Evolutionary conservation across 768 basidiomycete genomes (phyloP), one percentile per base, ranked within the genome.

Genomic region (Podaxis sp.): DNA sequence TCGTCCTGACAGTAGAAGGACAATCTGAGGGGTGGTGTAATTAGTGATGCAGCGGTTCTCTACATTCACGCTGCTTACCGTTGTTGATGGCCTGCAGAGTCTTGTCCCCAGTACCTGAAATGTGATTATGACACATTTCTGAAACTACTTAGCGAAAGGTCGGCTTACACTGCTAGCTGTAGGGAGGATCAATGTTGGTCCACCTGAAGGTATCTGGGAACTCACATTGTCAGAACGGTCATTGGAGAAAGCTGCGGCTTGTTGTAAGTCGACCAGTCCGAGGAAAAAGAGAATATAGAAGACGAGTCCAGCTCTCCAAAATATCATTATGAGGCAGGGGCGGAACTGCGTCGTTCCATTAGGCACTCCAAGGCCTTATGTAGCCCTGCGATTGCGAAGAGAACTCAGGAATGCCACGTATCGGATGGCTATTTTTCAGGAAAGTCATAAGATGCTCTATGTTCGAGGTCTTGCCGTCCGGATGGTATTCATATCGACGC

Each of bases 1-100:
- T 83, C 79, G 68, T 88, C 87, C 67, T 84, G 75, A 68, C 87
- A 88, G 70, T 88, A 88, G 70, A 82, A 86, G 17, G 81, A 81
- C 64, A 89, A 72, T 2, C 78, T 79, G 44, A n/a, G 30, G 30
- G 30, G 39, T 26, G 39, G 19, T 40, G 26, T 22, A 48, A 22
- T 28, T 39, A 36, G 44, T 46, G 30, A 55, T 40, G 15, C 48
- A 24, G 22, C 30, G 24, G 33, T 36, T 22, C 6, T 12, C 30
- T 15, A 38, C 33, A 49, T 17, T 56, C 52, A 42, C 44, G 64
- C 26, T 46, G 13, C 65, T 44, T 26, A 76, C 78, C 74, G 72
- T 71, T 78, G 73, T 61, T 78, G 77, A 55, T 76, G 70, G 19
- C 75, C 75, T 33, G 69, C 76, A 40, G 73, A 72, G 65, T 79